Evolutionary conservation across 2,329 filamentous ascomycete species (phyloP), one percentile per base, ranked within the genome.

Genomic region (Talaromyces sp.): DNA sequence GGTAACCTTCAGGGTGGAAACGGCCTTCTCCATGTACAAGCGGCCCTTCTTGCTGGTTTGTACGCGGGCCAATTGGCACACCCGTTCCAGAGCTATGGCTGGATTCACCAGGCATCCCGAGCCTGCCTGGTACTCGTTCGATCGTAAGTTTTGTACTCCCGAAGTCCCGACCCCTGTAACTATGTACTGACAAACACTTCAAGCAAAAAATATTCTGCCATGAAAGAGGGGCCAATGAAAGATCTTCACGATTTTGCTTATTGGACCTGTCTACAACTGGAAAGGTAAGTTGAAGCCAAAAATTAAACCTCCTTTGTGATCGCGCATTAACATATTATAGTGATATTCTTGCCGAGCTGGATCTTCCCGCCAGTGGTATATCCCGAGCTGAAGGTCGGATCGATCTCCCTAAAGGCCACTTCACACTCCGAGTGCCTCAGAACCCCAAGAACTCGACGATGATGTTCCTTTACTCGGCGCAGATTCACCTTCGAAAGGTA

Each of bases 181-280:
- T 2, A 23, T 23, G 23, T 36, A 18, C 33, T 57, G 23, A 36
- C 65, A 67, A 33, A 67, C 47, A 18, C 5, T 34, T 54, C 18
- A 60, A 75, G 68, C 27, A 72, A 71, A 61, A 76, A 76, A 12
- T 77, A 76, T 61, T 66, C 70, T 27, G 60, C 66, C 47, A 67
- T 77, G 61, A 61, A 64, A 31, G 70, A 73, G 14, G 69, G 70
- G 1, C 64, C 66, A 5, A 50, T 66, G 4, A 73, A 88, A 68
- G 91, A 92, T 70, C 81, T 89, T 61, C 81, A 89, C 40, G 81
- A 89, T 14, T 83, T 96, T 68, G 89, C 91, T 0, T 97, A 93
- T 69, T 98, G 94, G 94, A 95, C 93, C 7, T 96, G 91, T 72
- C 79, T 97, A 65, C 94, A 98, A 71, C 82, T 98, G 10, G 94